Evolutionary conservation across 169 alveolate species (phyloP), one percentile per base, ranked within the genome.

Genomic region (Amoebophrya sp.): DNA sequence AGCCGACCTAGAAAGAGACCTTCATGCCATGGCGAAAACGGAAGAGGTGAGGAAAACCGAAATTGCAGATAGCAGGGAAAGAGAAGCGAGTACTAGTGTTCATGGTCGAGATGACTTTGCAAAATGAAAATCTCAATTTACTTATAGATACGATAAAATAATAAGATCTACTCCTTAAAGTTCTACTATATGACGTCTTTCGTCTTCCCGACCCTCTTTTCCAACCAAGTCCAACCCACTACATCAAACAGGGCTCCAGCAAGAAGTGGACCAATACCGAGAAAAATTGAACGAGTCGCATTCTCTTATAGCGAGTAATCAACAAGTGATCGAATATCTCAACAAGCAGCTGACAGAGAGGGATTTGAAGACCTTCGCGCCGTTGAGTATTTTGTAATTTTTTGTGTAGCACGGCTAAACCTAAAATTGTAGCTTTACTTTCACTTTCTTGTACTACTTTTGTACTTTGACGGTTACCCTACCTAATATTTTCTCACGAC

Each of bases 321-420:
- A 89, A 36, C 91, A 89, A 39, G 91, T 89, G 18, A 89, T 89
- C 53, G 41, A 40, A 2, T 89, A 89, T 34, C 91, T 89, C 34
- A 89, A 89, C 54, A 89, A 89, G 55, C 91, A 41, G 53, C 91
- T 89, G 0, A 89, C 91, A 10, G 91, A 89, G 2, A 54, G 91
- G 14, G 91, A 39, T 6, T 39, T 89, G 34, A 40, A 39, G 41
- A 65, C 83, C 26, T 65, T 65, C 33, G 83, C 83, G 83, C 83
- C 83, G n/a, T 36, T 65, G 26, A 65, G 83, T 65, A 65, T 47
- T 18, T 47, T 12, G 65, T 47, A 12, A 47, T 18, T 18, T 6
- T 18, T 47, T 47, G 65, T 47, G 65, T 18, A 18, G 65, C 65
- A 12, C 65, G 65, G 65, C 65, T 18, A 47, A 47, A 47, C 18